A percentile compares a stretch with the other conserved stretches of the same genome.
Evolutionary conservation across 345 rosid genomes (phyloP).

Genomic region (Lepidium africanum): DNA sequence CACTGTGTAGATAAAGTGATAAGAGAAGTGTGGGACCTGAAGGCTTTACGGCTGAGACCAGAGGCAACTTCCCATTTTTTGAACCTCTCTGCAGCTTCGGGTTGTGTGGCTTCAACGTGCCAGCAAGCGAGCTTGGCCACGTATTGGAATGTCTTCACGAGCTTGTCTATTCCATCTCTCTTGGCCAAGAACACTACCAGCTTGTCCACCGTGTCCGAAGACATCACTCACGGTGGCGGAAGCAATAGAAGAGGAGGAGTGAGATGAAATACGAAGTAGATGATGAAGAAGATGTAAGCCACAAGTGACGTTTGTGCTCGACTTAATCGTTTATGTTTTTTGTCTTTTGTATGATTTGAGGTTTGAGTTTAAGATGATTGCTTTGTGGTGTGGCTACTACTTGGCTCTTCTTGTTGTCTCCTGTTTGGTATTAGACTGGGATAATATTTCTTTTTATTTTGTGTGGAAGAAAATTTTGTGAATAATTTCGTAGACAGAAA

Average conservation of each 20-base stretch:
- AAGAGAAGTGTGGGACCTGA: conserved; percentile 25
- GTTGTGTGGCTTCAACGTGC: conserved; percentile 48
- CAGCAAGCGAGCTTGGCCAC: conserved; percentile 89
- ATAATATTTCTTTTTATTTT: background rate
- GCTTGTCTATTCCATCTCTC: conserved; percentile 97
- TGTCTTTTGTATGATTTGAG: conserved; percentile 14
- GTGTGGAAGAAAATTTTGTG: conserved; percentile 18
- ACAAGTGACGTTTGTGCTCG: conserved; percentile 6
- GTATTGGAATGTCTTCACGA: conserved; percentile 94
- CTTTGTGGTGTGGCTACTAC: conserved; percentile 26
- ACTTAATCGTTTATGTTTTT: background rate
- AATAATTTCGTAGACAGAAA: background rate
- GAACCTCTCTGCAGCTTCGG: conserved; percentile 52
- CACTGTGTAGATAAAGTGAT: conserved; percentile 7
- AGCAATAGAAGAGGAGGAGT: background rate
- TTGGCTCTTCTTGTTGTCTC: conserved; percentile 4
- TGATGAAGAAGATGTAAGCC: conserved; percentile 3
- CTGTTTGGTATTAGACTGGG: background rate
- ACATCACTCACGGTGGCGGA: conserved; percentile 29
- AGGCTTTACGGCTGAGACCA: conserved; percentile 91
- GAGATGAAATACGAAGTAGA: background rate
- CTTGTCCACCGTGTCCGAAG: conserved; percentile 72
- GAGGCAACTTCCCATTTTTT: conserved; percentile 95
- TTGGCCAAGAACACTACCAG: conserved; percentile 86
- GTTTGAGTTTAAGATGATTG: conserved; percentile 22